Percentiles rank a stretch among this genome's conserved stretches.
Conservation (phyloP, 2,329 filamentous ascomycete genomes). For the Tolypocladium amazonense region DNA sequence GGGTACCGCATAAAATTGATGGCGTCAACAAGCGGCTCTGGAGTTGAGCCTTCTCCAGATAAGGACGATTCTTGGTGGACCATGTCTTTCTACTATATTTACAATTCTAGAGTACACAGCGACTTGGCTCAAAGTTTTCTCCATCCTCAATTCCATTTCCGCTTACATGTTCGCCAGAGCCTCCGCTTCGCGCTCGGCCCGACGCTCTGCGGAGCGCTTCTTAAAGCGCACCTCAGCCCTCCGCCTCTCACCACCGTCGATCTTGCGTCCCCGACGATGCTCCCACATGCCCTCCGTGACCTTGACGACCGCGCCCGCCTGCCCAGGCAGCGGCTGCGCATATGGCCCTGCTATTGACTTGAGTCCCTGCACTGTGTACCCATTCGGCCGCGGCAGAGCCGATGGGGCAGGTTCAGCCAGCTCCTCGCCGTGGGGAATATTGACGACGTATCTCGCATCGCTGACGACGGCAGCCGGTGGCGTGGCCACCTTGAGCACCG, state of each 20-base stretch:
- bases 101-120: neutral
- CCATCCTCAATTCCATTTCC: neutral
- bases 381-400: slow-evolving; percentile 19
- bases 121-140: slow-evolving; percentile 11
- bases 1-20: too few species aligned
- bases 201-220: slow-evolving; percentile 68
- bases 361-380: slow-evolving; percentile 56
- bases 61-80: neutral
- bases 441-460: slow-evolving; percentile 42
- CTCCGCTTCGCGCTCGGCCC: slow-evolving; percentile 47
- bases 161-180: slow-evolving; percentile 19
- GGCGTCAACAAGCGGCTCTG: too few species aligned
- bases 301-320: slow-evolving; percentile 53
- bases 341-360: slow-evolving; percentile 66
- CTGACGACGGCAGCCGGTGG: slow-evolving; percentile 21
- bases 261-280: slow-evolving; percentile 73
- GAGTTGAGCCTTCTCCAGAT: neutral
- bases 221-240: slow-evolving; percentile 79
- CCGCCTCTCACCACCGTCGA: slow-evolving; percentile 92
- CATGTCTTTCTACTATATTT: neutral
- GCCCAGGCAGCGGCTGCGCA: slow-evolving; percentile 56
- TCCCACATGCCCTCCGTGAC: slow-evolving; percentile 91
- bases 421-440: slow-evolving; percentile 38
- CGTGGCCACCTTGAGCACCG: slow-evolving; percentile 38
- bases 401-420: slow-evolving; percentile 8